phyloP scores from a whole-genome alignment of 139 green algal species.

The Chlorella sp. region DNA sequence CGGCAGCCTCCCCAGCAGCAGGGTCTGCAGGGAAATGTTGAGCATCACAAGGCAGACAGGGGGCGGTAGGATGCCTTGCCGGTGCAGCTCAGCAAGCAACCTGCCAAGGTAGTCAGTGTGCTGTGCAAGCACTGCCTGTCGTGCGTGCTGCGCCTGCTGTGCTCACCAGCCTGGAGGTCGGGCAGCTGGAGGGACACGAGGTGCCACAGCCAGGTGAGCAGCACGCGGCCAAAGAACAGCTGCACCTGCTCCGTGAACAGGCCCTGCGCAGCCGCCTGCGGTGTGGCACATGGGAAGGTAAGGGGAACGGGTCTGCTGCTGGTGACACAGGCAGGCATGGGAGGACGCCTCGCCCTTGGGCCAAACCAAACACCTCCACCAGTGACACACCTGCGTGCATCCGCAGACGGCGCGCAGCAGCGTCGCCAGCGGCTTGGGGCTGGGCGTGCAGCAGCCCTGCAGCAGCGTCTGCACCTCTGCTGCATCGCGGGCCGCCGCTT shows the following conservation, averaged over 20 bases:
- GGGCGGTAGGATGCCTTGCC: no score
- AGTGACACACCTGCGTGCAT: not conserved
- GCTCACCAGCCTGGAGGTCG: no score
- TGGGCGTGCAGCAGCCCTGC: not conserved
- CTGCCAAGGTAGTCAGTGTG: no score
- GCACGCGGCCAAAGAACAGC: not conserved
- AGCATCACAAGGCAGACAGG: no score
- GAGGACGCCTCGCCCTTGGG: no score
- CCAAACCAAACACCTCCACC: no score
- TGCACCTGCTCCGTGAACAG: not conserved
- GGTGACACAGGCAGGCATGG: no score
- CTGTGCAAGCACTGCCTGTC: no score
- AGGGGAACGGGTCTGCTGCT: no score
- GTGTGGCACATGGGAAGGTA: no score
- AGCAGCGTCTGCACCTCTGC: not conserved
- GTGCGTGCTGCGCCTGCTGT: not conserved
- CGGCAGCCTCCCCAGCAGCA: not conserved
- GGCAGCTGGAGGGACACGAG: not conserved
- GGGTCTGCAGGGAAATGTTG: not conserved
- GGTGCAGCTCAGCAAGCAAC: no score
- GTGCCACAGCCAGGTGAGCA: slow-evolving; percentile 15
- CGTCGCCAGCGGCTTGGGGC: not conserved
- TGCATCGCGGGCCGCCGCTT: not conserved
- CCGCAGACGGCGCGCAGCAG: not conserved
- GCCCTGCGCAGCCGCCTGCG: no score